A percentile compares a stretch with the other conserved stretches of the same genome.
phyloP scores from a whole-genome alignment of 768 basidiomycete species.

The Leccinum barrowsii region DNA sequence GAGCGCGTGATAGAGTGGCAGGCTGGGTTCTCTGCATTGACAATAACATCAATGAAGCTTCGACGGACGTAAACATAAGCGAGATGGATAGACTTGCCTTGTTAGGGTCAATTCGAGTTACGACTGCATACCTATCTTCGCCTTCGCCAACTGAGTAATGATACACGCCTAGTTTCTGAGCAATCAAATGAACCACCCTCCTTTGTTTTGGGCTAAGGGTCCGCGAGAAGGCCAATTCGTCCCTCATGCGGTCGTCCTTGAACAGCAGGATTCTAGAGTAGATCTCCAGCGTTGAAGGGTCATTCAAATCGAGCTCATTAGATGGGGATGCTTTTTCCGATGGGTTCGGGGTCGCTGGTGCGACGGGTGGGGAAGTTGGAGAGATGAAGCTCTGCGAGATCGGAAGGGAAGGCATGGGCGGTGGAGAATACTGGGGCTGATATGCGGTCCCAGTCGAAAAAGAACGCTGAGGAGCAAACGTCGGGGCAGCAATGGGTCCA shows the following conservation, averaged over 20 bases:
- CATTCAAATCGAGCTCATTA: conserved; percentile 89
- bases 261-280: conserved; percentile 95
- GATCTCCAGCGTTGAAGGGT: conserved; percentile 93
- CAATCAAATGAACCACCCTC: conserved; percentile 91
- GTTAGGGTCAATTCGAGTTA: conserved; percentile 85
- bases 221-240: conserved; percentile 95
- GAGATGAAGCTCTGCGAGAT: conserved; percentile 41
- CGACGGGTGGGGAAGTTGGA: conserved; percentile 49
- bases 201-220: conserved; percentile 81
- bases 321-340: conserved; percentile 60
- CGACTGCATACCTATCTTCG: conserved; percentile 90
- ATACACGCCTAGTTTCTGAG: conserved; percentile 93
- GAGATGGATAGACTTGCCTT: conserved; percentile 49
- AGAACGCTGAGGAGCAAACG: conserved; percentile 70
- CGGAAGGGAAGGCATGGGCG: conserved; percentile 39
- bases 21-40: conserved; percentile 41
- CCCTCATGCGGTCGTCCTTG: conserved; percentile 96
- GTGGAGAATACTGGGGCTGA: conserved; percentile 68
- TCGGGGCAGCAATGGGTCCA: conserved; percentile 50
- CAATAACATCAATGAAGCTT: conserved; percentile 13
- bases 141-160: conserved; percentile 93
- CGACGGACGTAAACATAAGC: conserved; percentile 16
- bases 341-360: conserved; percentile 56
- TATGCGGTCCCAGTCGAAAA: conserved; percentile 61
- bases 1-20: conserved; percentile 70